Evolutionary conservation across 2,329 filamentous ascomycete genomes (phyloP), one percentile per base, ranked within the genome.

Genomic region (Fusarium sp.): DNA sequence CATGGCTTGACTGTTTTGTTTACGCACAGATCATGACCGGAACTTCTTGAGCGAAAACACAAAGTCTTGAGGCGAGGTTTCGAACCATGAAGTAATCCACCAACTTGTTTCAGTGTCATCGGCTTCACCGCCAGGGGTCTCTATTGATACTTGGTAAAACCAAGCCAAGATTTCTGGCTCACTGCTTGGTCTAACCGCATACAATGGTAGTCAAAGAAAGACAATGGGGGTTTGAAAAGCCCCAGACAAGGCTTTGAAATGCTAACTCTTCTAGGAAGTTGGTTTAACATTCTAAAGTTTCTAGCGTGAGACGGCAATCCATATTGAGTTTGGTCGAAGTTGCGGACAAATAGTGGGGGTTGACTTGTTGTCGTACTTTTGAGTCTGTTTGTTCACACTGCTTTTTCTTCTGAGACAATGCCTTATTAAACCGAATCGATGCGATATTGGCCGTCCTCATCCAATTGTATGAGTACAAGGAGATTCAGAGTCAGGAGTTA

Each of bases 271-370:
- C 42, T 72, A 4, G 34, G 62, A 59, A 67, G 51, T n/a, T 11
- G n/a, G 15, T 51, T 28, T 23, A 40, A 26, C 16, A 36, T 70
- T 72, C 60, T 20, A 55, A 62, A 69, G 65, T 44, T 74, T 73
- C 72, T 74, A 74, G 72, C 72, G 72, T 50, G 41, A 62, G 65
- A 67, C 45, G 15, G 30, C n/a, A 12, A 20, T 38, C 52, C 66
- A 13, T 57, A 63, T 64, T 45, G 42, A 66, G 60, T 20, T 65
- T 57, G 54, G 60, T 37, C 20, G 9, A 33, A 33, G 41, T 26
- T 31, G 16, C 18, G 12, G 65, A 51, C 51, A 62, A 55, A 65
- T 55, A 44, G 62, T 60, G 52, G 65, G 67, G 59, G 62, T 65
- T 57, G 59, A 34, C 34, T 45, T 33, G 11, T 13, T 23, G 41